phyloP scores from a whole-genome alignment of 2,329 filamentous ascomycete genomes.

The Aureobasidium leucospermi region DNA sequence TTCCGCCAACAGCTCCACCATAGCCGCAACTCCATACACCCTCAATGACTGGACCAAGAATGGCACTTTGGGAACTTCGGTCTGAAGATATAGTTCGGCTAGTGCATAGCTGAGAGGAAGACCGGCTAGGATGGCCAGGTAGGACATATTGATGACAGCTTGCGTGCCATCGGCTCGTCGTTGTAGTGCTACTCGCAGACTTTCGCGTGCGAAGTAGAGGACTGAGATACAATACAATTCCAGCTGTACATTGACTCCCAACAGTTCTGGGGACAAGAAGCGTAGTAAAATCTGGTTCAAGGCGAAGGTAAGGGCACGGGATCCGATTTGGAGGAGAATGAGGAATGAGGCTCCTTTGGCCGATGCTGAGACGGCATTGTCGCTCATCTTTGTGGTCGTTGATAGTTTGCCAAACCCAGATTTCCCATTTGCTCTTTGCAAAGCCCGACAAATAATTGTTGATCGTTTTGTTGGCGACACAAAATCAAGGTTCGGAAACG shows the following conservation, averaged over 20 bases:
- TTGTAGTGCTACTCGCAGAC: conserved; percentile 83
- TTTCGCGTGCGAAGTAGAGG: conserved; percentile 92
- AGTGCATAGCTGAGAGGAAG: conserved; percentile 56
- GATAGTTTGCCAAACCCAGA: neutral
- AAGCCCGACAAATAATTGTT: neutral
- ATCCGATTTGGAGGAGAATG: conserved; percentile 78
- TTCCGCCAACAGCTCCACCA: conserved; percentile 75
- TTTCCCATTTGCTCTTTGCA: neutral
- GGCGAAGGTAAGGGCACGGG: conserved; percentile 80
- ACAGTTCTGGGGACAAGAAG: conserved; percentile 73
- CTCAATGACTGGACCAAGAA: conserved; percentile 53
- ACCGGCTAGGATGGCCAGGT: conserved; percentile 67
- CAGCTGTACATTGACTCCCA: conserved; percentile 81
- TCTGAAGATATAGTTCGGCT: conserved; percentile 58
- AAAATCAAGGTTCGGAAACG: neutral
- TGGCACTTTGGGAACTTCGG: conserved; percentile 48
- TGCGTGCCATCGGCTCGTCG: conserved; percentile 56
- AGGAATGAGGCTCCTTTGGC: conserved; percentile 74
- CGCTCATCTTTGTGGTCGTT: conserved; percentile 18
- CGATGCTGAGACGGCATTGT: conserved; percentile 34
- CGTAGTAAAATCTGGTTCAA: conserved; percentile 89
- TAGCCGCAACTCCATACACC: conserved; percentile 50
- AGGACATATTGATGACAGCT: conserved; percentile 80
- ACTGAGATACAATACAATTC: conserved; percentile 89
- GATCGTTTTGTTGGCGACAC: neutral